Conservation (phyloP, 2,329 filamentous ascomycete genomes). For the Elsinoe perseae region DNA sequence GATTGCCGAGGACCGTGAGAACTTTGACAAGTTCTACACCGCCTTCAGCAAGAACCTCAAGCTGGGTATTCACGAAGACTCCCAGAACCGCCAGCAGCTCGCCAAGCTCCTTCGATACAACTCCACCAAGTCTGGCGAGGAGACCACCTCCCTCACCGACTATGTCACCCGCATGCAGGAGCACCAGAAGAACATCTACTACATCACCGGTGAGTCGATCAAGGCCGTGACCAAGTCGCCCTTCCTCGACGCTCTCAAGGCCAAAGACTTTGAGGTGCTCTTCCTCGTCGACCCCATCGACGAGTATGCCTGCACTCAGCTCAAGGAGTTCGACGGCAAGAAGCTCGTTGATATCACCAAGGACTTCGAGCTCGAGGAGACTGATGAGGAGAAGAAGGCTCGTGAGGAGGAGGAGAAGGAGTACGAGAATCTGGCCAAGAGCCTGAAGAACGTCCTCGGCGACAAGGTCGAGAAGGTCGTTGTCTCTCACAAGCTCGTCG, state of each 20-base stretch:
- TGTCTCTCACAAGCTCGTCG: slow-evolving; percentile 93
- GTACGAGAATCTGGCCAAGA: slow-evolving; percentile 88
- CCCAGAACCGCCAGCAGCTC: slow-evolving; percentile 85
- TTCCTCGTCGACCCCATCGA: slow-evolving; percentile 99
- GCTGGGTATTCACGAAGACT: slow-evolving; percentile 99
- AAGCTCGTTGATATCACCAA: slow-evolving; percentile 99
- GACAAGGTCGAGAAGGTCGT: slow-evolving; percentile 99
- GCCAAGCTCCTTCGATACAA: slow-evolving; percentile 98
- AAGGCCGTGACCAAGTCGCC: slow-evolving; percentile 97
- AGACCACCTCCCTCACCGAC: slow-evolving; percentile 88
- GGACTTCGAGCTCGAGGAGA: slow-evolving; percentile 99
- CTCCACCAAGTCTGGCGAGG: slow-evolving; percentile 97
- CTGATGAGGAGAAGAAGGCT: slow-evolving; percentile 94
- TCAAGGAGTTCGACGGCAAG: slow-evolving; percentile 99
- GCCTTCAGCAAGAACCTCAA: slow-evolving; percentile 99
- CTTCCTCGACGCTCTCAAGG: slow-evolving; percentile 97
- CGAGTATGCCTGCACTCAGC: slow-evolving; percentile 98
- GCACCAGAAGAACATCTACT: slow-evolving; percentile 99
- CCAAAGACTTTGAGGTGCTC: slow-evolving; percentile 98
- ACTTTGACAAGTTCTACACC: slow-evolving; percentile 99
- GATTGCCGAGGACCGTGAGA: slow-evolving; percentile 98
- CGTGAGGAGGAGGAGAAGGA: slow-evolving; percentile 98
- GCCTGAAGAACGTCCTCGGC: slow-evolving; percentile 96
- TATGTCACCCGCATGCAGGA: slow-evolving; percentile 99
- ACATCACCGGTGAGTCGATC: slow-evolving; percentile 99